These are phyloP conservation scores for Penicillium antarcticum DNA, from an alignment of 495 filamentous ascomycete genomes.

Conservation along the genomic window DNA sequence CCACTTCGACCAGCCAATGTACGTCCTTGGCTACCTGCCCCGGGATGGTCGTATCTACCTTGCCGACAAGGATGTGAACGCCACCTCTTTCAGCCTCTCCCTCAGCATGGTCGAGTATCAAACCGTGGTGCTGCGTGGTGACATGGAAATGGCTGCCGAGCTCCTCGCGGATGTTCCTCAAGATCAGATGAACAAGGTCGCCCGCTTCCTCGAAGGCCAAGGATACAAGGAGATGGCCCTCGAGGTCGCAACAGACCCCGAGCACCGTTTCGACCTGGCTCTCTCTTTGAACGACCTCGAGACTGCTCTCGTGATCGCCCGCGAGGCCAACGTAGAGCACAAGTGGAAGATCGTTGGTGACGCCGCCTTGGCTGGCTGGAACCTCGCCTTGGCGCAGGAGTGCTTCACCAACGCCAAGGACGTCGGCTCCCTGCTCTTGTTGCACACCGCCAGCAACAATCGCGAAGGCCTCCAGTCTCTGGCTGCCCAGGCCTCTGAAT, in stretches of 20 bases:
- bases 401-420: constrained; percentile 91
- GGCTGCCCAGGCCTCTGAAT: constrained; percentile 66
- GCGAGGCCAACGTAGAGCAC: constrained; percentile 81
- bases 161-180: constrained; percentile 76
- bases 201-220: constrained; percentile 95
- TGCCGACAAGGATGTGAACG: constrained; percentile 89
- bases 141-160: constrained; percentile 88
- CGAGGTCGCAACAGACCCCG: constrained; percentile 91
- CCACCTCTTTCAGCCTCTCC: constrained; percentile 87
- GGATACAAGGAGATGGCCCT: constrained; percentile 94
- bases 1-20: constrained; percentile 94
- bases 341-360: constrained; percentile 98
- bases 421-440: constrained; percentile 78
- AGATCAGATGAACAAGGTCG: constrained; percentile 95
- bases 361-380: constrained; percentile 81
- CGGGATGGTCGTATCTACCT: constrained; percentile 92
- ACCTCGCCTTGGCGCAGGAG: constrained; percentile 82
- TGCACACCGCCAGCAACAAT: constrained; percentile 80
- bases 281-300: constrained; percentile 78
- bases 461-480: constrained; percentile 68
- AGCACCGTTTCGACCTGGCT: constrained; percentile 95
- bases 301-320: constrained; percentile 80
- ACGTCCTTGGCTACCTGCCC: constrained; percentile 90
- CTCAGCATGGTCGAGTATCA: constrained; percentile 97
- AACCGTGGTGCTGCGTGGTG: constrained; percentile 90